Base-by-base conservation (phyloP, 2,329 filamentous ascomycete species). In the Hypoxylon sp. region DNA sequence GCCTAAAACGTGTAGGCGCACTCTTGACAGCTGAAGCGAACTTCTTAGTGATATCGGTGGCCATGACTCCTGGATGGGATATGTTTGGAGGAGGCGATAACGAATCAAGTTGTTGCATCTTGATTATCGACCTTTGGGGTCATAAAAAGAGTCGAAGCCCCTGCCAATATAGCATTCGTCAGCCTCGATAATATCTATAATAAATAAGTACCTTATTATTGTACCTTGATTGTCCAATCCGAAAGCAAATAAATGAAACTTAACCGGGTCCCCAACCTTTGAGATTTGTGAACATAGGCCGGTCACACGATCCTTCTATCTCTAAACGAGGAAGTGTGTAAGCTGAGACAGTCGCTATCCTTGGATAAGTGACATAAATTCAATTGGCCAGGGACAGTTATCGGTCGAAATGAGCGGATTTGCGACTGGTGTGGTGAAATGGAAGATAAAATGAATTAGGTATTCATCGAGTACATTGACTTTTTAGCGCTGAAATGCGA, bases 11-110 rank as follows among this genome's bases (percentile, higher is more conserved):
- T n/a, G 52, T 64, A 17, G 13, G 68, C 84, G 56, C 78, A 90
- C 88, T 82, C 58, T 83, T 81, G 24, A 85, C 83, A 10, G 88
- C 89, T 22, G 82, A 74, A 5, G 78, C 77, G 72, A 91, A 91
- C 68, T 82, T 82, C 17, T 83, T 77, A 1, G 88, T 90, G 57
- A 91, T 88, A 73, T 91, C 88, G 26, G 83, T 81, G 39, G 86
- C 80, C 60, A 89, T 78, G 24, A 91, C 79, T 42, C 88, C 87
- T 9, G 83, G 80, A 57, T 81, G 81, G 24, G 79, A 78, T 29
- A 84, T 79, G 50, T 78, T 78, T 19, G 83, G 81, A 52, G 81
- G 79, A 46, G 81, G 82, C 44, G 80, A 76, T 72, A 48, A 31
- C 26, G 58, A 59, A 29, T 56, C 73, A 75, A 58, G 71, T 70